phyloP scores from a whole-genome alignment of 2,329 filamentous ascomycete genomes.

The Blastomyces gilchristii region DNA sequence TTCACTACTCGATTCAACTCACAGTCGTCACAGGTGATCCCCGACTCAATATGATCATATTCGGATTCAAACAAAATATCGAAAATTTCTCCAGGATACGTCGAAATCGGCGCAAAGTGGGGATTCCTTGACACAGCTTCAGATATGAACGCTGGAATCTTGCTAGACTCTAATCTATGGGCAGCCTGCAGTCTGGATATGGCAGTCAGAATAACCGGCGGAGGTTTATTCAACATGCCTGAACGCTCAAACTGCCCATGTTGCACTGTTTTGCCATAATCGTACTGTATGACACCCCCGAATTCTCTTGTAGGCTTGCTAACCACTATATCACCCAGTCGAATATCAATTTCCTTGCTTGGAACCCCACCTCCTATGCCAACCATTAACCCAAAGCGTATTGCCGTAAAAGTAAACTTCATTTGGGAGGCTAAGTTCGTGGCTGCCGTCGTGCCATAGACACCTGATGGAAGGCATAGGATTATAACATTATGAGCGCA shows the following conservation, averaged over 20 bases:
- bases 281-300: constrained; percentile 13
- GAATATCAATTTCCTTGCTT: constrained; percentile 14
- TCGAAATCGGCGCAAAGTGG: neutral
- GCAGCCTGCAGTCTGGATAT: constrained; percentile 10
- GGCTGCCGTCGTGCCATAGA: constrained; percentile 15
- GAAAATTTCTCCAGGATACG: constrained; percentile 10
- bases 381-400: constrained; percentile 17
- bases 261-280: constrained; percentile 8
- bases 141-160: constrained; percentile 11
- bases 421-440: constrained; percentile 15
- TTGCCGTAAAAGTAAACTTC: constrained; percentile 13
- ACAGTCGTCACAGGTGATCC: constrained; percentile 2
- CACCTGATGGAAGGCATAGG: constrained; percentile 14
- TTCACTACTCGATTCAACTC: neutral
- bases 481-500: constrained; percentile 17
- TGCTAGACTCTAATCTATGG: constrained; percentile 11
- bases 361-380: constrained; percentile 18
- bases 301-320: constrained; percentile 12
- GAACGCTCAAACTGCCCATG: constrained; percentile 6
- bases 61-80: constrained; percentile 19
- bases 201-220: constrained; percentile 12
- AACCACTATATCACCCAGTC: constrained; percentile 18
- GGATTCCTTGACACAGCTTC: constrained; percentile 10
- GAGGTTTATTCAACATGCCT: constrained; percentile 11
- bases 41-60: constrained; percentile 13